Evolutionary conservation across 2,329 filamentous ascomycete genomes (phyloP).

Genomic region (Westerdykella sp.): DNA sequence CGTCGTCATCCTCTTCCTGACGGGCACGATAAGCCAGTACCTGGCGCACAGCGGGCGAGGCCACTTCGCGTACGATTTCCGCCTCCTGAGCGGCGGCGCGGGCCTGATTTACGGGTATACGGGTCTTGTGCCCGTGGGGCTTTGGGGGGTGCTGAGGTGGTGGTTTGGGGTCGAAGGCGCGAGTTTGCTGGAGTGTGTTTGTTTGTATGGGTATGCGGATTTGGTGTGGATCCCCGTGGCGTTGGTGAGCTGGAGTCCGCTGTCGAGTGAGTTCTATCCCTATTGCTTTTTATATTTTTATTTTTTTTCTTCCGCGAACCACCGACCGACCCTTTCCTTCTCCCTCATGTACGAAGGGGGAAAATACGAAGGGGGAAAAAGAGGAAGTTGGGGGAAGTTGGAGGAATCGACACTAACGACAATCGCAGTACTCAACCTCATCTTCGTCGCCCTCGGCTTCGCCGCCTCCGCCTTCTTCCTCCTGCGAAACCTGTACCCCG

Average conservation of each 20-base stretch:
- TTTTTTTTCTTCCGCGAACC: neutral
- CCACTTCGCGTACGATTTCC: slow-evolving; percentile 88
- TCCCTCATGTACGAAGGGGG: too few species aligned
- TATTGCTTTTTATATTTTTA: neutral
- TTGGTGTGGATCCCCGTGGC: slow-evolving; percentile 96
- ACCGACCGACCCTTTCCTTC: neutral
- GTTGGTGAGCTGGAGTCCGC: slow-evolving; percentile 79
- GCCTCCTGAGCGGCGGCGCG: slow-evolving; percentile 78
- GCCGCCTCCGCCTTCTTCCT: slow-evolving; percentile 35
- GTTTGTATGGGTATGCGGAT: slow-evolving; percentile 93
- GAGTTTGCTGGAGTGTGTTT: slow-evolving; percentile 91
- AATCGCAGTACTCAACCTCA: slow-evolving; percentile 75
- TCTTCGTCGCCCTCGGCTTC: slow-evolving; percentile 69
- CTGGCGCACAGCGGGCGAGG: slow-evolving; percentile 60
- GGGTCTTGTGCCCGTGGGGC: slow-evolving; percentile 65
- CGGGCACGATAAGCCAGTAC: slow-evolving; percentile 91
- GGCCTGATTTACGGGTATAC: slow-evolving; percentile 96
- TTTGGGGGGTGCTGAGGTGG: slow-evolving; percentile 88
- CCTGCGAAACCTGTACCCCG: slow-evolving; percentile 52
- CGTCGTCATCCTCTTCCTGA: slow-evolving; percentile 88
- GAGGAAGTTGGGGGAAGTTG: too few species aligned
- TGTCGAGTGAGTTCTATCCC: slow-evolving; percentile 49
- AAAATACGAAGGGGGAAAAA: neutral
- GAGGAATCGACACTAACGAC: too few species aligned
- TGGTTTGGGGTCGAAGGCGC: slow-evolving; percentile 82